phyloP scores from a whole-genome alignment of 495 filamentous ascomycete species.

The Penicillium atrosanguineum region DNA sequence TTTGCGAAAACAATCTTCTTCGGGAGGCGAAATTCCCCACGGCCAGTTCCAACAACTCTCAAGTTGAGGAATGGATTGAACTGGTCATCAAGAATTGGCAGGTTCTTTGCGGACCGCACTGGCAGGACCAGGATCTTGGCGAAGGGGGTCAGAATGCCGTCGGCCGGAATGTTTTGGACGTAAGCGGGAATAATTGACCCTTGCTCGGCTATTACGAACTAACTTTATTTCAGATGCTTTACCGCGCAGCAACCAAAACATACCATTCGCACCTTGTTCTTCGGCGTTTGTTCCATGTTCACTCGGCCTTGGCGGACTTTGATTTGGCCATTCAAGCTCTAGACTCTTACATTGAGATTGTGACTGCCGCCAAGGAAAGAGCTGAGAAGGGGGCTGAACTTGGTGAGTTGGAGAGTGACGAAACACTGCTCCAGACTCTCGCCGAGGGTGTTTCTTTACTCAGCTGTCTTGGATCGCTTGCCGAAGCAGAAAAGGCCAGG shows the following conservation, averaged over 20 bases:
- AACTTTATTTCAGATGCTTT: conserved; percentile 58
- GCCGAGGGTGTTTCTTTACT: conserved; percentile 75
- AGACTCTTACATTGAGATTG: conserved; percentile 84
- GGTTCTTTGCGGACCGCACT: conserved; percentile 67
- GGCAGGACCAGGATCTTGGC: conserved; percentile 73
- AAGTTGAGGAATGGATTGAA: conserved; percentile 79
- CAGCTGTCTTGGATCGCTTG: conserved; percentile 72
- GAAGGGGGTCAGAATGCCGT: conserved; percentile 71
- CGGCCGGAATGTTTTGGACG: conserved; percentile 69
- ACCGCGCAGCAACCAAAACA: conserved; percentile 83
- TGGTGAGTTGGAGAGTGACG: conserved; percentile 72
- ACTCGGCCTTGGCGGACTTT: conserved; percentile 82
- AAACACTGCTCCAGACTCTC: conserved; percentile 68
- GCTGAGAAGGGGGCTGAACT: conserved; percentile 77
- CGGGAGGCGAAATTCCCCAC: conserved; percentile 77
- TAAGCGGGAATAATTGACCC: conserved; percentile 34
- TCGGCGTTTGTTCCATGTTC: conserved; percentile 83
- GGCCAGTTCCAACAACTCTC: conserved; percentile 68
- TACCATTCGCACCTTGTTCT: conserved; percentile 90
- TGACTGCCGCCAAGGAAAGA: conserved; percentile 74
- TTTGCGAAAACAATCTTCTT: conserved; percentile 70
- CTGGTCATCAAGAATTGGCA: conserved; percentile 82
- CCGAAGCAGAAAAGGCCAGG: conserved; percentile 74
- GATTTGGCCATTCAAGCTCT: conserved; percentile 82
- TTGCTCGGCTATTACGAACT: conserved; percentile 2